Percentiles rank a stretch among this genome's conserved stretches.
Conservation (phyloP, 495 filamentous ascomycete species). For the Aspergillus nanangensis region DNA sequence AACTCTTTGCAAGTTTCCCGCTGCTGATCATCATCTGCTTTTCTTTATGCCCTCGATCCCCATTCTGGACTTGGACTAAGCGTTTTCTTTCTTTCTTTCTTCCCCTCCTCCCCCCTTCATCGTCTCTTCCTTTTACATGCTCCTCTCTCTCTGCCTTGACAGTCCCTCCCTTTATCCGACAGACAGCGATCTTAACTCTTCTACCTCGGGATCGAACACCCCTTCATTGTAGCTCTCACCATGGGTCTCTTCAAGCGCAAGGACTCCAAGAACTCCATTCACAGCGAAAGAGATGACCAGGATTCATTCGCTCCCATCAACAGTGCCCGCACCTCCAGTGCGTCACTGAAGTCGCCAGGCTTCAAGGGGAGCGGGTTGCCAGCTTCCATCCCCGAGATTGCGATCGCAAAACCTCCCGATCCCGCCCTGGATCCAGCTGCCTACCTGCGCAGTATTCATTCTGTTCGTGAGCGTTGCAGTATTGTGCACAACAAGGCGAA, state of each 20-base stretch:
- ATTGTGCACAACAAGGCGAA: conserved; percentile 74
- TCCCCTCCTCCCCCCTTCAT: background rate
- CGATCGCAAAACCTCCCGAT: conserved; percentile 82
- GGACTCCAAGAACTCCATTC: conserved; percentile 48
- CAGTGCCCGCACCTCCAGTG: conserved; percentile 49
- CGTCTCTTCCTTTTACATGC: background rate
- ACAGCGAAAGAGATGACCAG: conserved; percentile 43
- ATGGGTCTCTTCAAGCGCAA: conserved; percentile 68
- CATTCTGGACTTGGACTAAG: too few species aligned
- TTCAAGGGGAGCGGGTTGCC: conserved; percentile 38
- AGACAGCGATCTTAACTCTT: too few species aligned
- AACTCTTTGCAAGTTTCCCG: too few species aligned
- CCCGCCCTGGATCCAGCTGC: conserved; percentile 85
- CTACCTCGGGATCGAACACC: too few species aligned
- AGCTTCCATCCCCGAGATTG: conserved; percentile 56
- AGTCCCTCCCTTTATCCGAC: conserved; percentile 1
- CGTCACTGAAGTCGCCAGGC: conserved; percentile 51
- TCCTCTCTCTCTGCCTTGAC: background rate
- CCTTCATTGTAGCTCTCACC: conserved; percentile 7
- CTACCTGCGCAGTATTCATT: conserved; percentile 85
- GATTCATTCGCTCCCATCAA: conserved; percentile 46
- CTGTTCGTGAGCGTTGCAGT: conserved; percentile 75
- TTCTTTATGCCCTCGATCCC: too few species aligned
- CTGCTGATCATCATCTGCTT: too few species aligned
- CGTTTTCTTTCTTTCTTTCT: conserved; percentile 2